Evolutionary conservation across 78 protist species (phyloP).

Genomic region (slime mould (Dictyostelium discoideum)): DNA sequence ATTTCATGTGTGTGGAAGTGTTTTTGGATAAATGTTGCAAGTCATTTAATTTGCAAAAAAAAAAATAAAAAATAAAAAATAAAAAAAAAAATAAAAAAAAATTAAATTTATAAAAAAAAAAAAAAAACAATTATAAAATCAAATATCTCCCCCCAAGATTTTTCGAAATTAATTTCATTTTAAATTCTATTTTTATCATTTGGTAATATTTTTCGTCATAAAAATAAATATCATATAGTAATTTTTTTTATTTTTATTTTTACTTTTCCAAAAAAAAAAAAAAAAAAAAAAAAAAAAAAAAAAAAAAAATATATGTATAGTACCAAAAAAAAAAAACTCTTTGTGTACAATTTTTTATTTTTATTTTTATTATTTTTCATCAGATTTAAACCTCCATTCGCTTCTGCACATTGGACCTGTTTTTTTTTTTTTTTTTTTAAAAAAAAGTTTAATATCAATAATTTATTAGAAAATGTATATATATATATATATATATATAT

Average conservation of each 20-base stretch:
- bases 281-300: background rate
- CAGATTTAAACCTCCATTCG: slow-evolving; percentile 72
- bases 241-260: no score
- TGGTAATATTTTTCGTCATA: background rate
- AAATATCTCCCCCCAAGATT: background rate
- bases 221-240: no score
- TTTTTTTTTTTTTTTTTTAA: background rate
- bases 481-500: no score
- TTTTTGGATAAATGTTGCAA: no score
- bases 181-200: background rate
- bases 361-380: background rate
- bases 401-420: slow-evolving; percentile 74
- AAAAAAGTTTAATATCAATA: background rate
- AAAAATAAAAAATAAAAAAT: no score
- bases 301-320: background rate
- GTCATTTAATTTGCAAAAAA: background rate
- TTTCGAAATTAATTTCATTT: background rate
- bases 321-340: background rate
- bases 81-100: no score
- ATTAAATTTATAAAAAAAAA: no score
- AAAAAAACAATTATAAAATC: no score
- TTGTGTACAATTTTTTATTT: background rate
- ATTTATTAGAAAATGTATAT: background rate
- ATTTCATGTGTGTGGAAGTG: no score
- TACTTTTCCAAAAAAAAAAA: background rate